Evolutionary conservation across 2,329 filamentous ascomycete genomes (phyloP).

Genomic region (Pyricularia sp.): DNA sequence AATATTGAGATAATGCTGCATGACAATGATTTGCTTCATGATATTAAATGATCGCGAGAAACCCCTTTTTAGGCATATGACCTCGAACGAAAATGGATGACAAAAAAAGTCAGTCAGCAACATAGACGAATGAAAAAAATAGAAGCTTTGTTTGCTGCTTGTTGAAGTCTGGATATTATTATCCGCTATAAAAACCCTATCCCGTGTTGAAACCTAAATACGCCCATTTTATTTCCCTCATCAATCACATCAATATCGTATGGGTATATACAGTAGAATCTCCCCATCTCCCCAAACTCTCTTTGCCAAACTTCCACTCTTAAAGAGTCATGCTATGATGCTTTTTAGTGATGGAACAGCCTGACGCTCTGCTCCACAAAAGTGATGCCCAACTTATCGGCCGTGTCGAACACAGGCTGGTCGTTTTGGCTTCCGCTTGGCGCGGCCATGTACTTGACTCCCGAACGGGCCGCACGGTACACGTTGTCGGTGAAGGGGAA

Average conservation of each 20-base stretch:
- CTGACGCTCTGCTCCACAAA: slow-evolving; percentile 93
- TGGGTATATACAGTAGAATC: neutral
- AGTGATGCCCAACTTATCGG: slow-evolving; percentile 83
- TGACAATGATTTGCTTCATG: neutral
- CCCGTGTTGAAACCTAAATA: neutral
- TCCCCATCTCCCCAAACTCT: neutral
- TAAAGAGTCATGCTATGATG: neutral
- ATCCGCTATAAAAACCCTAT: neutral
- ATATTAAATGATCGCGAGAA: neutral
- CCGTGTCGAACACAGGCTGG: slow-evolving; percentile 71
- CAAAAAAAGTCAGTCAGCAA: neutral
- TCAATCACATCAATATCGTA: neutral
- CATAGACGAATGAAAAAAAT: neutral
- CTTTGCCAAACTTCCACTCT: neutral
- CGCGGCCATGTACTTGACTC: slow-evolving; percentile 92
- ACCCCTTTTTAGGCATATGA: neutral
- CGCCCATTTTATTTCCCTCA: neutral
- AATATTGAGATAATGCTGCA: slow-evolving; percentile 1
- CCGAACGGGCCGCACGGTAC: slow-evolving; percentile 79
- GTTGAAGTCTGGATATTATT: neutral
- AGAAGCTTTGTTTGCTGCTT: neutral
- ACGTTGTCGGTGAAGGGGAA: slow-evolving; percentile 99
- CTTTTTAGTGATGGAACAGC: slow-evolving; percentile 80
- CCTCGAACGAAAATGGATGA: neutral
- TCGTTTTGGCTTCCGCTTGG: slow-evolving; percentile 88